Conservation (phyloP, 1,284 basidiomycete species). For the Ceratobasidium sp. region DNA sequence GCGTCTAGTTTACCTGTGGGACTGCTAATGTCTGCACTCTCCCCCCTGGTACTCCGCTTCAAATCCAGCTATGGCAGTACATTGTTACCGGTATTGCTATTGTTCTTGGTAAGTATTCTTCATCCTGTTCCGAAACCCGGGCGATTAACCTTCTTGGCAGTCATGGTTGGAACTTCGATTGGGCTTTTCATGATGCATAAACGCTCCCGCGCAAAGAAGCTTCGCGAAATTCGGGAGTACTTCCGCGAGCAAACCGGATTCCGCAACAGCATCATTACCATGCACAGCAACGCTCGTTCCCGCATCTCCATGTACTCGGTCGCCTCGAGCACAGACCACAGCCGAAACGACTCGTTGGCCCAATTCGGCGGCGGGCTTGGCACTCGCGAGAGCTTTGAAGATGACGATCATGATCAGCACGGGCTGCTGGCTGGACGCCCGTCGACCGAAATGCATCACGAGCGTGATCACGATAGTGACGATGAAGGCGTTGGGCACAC, state of each 20-base stretch:
- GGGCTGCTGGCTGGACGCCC: constrained; percentile 2
- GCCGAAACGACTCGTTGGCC: constrained; percentile 4
- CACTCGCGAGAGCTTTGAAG: constrained; percentile 18
- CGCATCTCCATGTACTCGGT: constrained; percentile 44
- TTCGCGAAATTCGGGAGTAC: constrained; percentile 64
- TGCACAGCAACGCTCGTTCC: constrained; percentile 53
- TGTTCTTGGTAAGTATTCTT: constrained; percentile 56
- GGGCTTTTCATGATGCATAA: constrained; percentile 64
- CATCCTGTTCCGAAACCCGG: constrained; percentile 4
- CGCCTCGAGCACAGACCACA: constrained; percentile 4
- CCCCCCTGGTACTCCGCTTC: constrained; percentile 55
- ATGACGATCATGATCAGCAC: constrained; percentile 11
- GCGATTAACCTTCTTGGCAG: constrained; percentile 51
- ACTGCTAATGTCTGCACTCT: constrained; percentile 53
- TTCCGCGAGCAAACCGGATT: constrained; percentile 65
- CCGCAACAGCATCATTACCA: constrained; percentile 55
- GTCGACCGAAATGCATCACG: not conserved
- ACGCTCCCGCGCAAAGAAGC: constrained; percentile 60
- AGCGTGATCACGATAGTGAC: constrained; percentile 20
- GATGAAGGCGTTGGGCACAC: constrained; percentile 20
- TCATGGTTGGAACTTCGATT: constrained; percentile 59
- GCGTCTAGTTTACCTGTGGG: constrained; percentile 55
- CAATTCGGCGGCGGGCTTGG: constrained; percentile 27
- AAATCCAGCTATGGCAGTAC: constrained; percentile 62
- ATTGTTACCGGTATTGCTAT: constrained; percentile 57